A percentile compares a stretch with the other conserved stretches of the same genome.
These are phyloP conservation scores for Xylariaceae sp. DNA, from an alignment of 2,329 filamentous ascomycete genomes.

Conservation along the genomic window DNA sequence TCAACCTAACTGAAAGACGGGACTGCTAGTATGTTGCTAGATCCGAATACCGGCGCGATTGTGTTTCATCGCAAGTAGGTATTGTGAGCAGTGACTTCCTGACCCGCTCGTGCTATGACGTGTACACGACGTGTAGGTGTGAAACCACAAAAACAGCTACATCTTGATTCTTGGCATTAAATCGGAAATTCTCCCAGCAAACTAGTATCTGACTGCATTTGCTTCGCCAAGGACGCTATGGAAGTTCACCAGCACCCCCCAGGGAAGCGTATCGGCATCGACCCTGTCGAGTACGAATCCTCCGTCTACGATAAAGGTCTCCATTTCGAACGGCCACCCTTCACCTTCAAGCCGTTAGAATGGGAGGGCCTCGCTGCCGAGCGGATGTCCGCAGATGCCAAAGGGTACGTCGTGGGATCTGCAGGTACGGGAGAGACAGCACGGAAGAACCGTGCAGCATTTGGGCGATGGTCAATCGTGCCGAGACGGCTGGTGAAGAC, in stretches of 20 bases:
- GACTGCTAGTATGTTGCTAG: no score
- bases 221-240: neutral
- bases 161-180: no score
- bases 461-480: conserved; percentile 22
- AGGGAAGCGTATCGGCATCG: conserved; percentile 8
- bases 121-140: no score
- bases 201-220: no score
- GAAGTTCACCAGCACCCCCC: conserved; percentile 4
- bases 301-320: conserved; percentile 22
- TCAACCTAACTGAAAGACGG: no score
- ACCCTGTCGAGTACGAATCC: conserved; percentile 20
- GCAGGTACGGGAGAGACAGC: conserved; percentile 25
- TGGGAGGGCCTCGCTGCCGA: conserved; percentile 24
- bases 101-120: no score
- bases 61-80: no score
- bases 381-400: conserved; percentile 23
- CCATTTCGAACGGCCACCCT: conserved; percentile 22
- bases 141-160: no score
- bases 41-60: no score
- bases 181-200: no score
- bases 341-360: conserved; percentile 25
- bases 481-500: conserved; percentile 19
- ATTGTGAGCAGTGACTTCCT: no score
- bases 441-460: conserved; percentile 24
- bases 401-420: conserved; percentile 23